A percentile compares a stretch with the other conserved stretches of the same genome.
Conservation (phyloP, 2,329 filamentous ascomycete species). For the Tolypocladium nubicola region DNA sequence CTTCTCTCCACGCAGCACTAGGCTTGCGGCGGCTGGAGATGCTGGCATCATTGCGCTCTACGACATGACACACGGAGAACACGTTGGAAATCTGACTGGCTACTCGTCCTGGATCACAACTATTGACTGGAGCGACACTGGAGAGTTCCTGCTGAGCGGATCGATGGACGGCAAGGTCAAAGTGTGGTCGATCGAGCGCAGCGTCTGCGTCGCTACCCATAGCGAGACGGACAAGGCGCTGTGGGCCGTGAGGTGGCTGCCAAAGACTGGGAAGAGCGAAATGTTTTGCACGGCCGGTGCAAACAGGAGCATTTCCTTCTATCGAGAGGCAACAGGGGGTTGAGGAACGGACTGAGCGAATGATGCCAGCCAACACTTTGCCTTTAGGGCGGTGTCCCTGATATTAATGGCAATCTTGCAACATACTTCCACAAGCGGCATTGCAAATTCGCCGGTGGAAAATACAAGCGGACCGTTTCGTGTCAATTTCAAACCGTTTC, state of each 20-base stretch:
- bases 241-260: conserved; percentile 79
- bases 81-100: conserved; percentile 72
- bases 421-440: background rate
- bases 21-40: conserved; percentile 84
- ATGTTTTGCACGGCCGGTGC: conserved; percentile 73
- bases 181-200: conserved; percentile 84
- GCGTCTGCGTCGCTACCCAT: conserved; percentile 82
- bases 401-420: background rate
- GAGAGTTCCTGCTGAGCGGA: conserved; percentile 81
- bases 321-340: conserved; percentile 69
- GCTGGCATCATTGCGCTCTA: conserved; percentile 83
- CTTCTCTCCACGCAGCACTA: conserved; percentile 77
- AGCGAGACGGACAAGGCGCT: conserved; percentile 79
- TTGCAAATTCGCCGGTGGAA: background rate
- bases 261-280: conserved; percentile 56
- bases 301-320: conserved; percentile 68
- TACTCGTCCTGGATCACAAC: conserved; percentile 83
- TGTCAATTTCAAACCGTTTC: background rate
- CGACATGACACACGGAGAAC: conserved; percentile 85
- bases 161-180: conserved; percentile 91
- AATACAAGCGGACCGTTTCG: background rate
- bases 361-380: background rate
- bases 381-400: background rate
- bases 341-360: conserved; percentile 18
- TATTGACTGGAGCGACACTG: conserved; percentile 86